Evolutionary conservation across 2,329 filamentous ascomycete genomes (phyloP).

Genomic region (Rasamsonia emersonii): DNA sequence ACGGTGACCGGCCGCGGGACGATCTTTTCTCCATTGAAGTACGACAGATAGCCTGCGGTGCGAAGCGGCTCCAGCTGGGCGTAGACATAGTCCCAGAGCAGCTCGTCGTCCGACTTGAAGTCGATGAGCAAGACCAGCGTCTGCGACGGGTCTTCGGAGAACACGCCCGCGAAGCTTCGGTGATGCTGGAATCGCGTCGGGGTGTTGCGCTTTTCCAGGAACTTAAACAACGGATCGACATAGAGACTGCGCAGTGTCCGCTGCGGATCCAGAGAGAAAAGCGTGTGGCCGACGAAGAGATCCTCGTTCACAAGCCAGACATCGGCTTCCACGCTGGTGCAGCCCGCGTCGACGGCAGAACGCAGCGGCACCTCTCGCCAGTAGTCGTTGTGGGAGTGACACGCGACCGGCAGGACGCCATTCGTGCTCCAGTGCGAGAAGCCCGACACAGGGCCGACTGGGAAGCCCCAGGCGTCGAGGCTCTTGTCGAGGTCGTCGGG

Average conservation of each 20-base stretch:
- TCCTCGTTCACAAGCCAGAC: slow-evolving; percentile 47
- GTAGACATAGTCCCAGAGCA: slow-evolving; percentile 29
- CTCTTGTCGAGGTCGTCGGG: slow-evolving; percentile 8
- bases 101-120: slow-evolving; percentile 36
- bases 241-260: slow-evolving; percentile 46
- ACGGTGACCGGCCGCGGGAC: slow-evolving; percentile 42
- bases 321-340: slow-evolving; percentile 49
- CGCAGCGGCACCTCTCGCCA: slow-evolving; percentile 48
- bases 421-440: slow-evolving; percentile 4
- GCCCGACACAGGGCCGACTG: slow-evolving; percentile 3
- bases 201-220: slow-evolving; percentile 44
- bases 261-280: slow-evolving; percentile 36
- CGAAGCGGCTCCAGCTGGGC: slow-evolving; percentile 41
- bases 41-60: slow-evolving; percentile 41
- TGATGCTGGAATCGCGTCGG: slow-evolving; percentile 27
- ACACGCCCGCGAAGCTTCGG: slow-evolving; percentile 38
- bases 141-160: slow-evolving; percentile 41
- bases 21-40: slow-evolving; percentile 39
- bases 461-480: slow-evolving; percentile 7
- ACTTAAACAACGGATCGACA: slow-evolving; percentile 41
- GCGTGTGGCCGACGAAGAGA: slow-evolving; percentile 48
- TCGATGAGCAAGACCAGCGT: slow-evolving; percentile 47
- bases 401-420: slow-evolving; percentile 35
- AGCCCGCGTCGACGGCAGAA: slow-evolving; percentile 47
- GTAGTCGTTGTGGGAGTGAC: slow-evolving; percentile 54